These are phyloP conservation scores for Diaporthe batatas DNA, from an alignment of 2,329 filamentous ascomycete species.

Conservation along the genomic window DNA sequence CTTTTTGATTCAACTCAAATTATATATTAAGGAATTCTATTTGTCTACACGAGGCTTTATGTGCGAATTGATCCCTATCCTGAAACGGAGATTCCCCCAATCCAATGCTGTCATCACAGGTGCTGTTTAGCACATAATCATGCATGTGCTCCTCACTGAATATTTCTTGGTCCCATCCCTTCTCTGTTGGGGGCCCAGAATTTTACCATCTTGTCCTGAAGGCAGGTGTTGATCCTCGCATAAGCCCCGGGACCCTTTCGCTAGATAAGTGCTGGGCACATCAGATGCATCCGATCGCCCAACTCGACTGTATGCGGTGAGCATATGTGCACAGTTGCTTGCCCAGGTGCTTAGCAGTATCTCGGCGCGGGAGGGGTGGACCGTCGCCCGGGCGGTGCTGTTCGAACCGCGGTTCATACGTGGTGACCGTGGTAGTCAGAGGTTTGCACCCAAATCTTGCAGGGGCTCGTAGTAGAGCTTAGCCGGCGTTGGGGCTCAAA, in stretches of 20 bases:
- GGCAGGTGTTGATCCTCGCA: no score
- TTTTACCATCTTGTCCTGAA: not conserved
- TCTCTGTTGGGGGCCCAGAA: no score
- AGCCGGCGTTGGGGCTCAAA: not conserved
- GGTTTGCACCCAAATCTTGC: not conserved
- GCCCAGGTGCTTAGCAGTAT: not conserved
- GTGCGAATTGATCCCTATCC: not conserved
- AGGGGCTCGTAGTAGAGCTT: not conserved
- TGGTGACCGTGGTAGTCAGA: no score
- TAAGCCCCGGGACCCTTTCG: no score
- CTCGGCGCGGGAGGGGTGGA: no score
- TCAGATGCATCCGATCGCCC: no score
- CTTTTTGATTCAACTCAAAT: not conserved
- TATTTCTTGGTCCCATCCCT: not conserved
- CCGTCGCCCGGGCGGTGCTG: no score
- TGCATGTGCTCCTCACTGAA: not conserved
- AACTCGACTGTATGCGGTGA: not conserved
- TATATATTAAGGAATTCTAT: slow-evolving; percentile 6
- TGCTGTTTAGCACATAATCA: not conserved
- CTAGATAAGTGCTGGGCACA: no score
- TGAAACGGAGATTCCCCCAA: not conserved
- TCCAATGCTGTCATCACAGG: not conserved
- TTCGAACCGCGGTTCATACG: no score
- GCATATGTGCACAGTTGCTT: not conserved
- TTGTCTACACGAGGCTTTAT: not conserved